phyloP scores from a whole-genome alignment of 495 filamentous ascomycete genomes.

The Aspergillus egyptiacus region DNA sequence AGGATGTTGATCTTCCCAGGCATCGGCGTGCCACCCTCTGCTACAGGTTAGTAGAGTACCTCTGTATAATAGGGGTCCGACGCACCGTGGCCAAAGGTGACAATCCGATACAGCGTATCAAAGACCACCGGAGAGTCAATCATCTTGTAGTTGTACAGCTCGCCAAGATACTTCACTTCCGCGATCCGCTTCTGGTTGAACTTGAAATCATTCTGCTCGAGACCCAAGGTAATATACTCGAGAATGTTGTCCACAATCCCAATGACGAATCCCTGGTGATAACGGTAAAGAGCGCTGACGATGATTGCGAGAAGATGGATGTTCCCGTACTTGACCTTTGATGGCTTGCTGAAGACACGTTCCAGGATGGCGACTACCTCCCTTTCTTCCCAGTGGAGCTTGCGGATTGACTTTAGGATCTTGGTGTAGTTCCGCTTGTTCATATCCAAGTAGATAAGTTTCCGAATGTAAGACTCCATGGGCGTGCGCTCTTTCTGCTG shows the following conservation, averaged over 20 bases:
- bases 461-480: slow-evolving; percentile 85
- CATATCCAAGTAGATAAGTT: slow-evolving; percentile 86
- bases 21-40: slow-evolving; percentile 70
- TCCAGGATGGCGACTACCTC: slow-evolving; percentile 81
- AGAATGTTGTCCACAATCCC: slow-evolving; percentile 83
- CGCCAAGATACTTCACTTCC: slow-evolving; percentile 92
- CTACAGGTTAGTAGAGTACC: slow-evolving; percentile 5
- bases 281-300: slow-evolving; percentile 79
- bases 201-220: slow-evolving; percentile 96
- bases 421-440: slow-evolving; percentile 91
- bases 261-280: slow-evolving; percentile 87
- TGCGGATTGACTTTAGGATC: slow-evolving; percentile 85
- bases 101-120: slow-evolving; percentile 87
- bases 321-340: slow-evolving; percentile 95
- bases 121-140: slow-evolving; percentile 94
- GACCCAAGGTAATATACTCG: slow-evolving; percentile 79
- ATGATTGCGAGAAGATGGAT: slow-evolving; percentile 92
- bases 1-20: slow-evolving; percentile 67
- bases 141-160: slow-evolving; percentile 98
- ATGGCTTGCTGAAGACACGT: slow-evolving; percentile 91
- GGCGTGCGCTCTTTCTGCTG: slow-evolving; percentile 94
- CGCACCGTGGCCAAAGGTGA: slow-evolving; percentile 82
- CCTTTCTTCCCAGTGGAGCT: slow-evolving; percentile 93
- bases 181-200: slow-evolving; percentile 94
- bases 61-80: not conserved